Conservation (phyloP, 139 green algal genomes). For the Picochlorum sp. region DNA sequence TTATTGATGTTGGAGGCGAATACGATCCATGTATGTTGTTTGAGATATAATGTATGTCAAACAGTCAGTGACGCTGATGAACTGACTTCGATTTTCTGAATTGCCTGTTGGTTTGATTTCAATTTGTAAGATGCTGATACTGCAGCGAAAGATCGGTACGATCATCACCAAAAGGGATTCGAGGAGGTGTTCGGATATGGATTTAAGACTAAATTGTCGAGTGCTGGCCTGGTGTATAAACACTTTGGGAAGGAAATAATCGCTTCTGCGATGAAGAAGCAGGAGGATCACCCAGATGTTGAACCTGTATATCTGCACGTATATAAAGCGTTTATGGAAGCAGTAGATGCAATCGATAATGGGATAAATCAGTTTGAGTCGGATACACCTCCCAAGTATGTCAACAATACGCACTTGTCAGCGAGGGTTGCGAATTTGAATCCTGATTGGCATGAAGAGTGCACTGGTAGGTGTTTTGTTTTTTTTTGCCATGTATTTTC, state of each 20-base stretch:
- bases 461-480: no score
- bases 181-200: slow-evolving; percentile 58
- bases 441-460: slow-evolving; percentile 69
- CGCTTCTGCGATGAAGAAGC: slow-evolving; percentile 27
- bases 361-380: slow-evolving; percentile 69
- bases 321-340: slow-evolving; percentile 95
- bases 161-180: slow-evolving; percentile 94
- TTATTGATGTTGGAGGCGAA: slow-evolving; percentile 87
- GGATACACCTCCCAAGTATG: slow-evolving; percentile 53
- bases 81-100: no score
- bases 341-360: slow-evolving; percentile 94
- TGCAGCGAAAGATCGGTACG: slow-evolving; percentile 26
- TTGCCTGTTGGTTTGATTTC: no score
- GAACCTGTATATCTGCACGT: slow-evolving; percentile 73
- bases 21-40: no score
- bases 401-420: slow-evolving; percentile 71
- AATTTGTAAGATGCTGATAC: background rate
- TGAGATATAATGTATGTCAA: background rate
- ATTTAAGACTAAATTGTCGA: slow-evolving; percentile 56
- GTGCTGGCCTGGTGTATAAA: slow-evolving; percentile 71
- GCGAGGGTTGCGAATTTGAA: slow-evolving; percentile 78
- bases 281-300: slow-evolving; percentile 45
- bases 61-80: background rate
- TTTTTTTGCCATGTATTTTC: background rate
- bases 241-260: slow-evolving; percentile 73